phyloP scores from a whole-genome alignment of 768 basidiomycete genomes.

The Psilocybe tampanensis region DNA sequence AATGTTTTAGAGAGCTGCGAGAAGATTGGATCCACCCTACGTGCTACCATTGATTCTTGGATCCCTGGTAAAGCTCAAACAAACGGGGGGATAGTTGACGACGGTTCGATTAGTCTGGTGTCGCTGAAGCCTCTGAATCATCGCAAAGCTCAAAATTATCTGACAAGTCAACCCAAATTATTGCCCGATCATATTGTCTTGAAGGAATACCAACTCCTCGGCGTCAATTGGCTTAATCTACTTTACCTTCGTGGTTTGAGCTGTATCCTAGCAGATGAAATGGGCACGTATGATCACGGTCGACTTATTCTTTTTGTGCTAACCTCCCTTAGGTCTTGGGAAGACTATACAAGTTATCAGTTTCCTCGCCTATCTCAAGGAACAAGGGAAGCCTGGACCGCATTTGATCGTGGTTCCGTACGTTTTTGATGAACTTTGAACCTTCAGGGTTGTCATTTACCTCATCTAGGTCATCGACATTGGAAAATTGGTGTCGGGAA shows the following conservation, averaged over 20 bases:
- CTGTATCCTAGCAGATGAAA: constrained; percentile 98
- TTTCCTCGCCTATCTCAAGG: constrained; percentile 89
- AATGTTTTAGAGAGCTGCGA: constrained; percentile 88
- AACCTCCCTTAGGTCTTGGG: constrained; percentile 71
- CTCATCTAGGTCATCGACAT: constrained; percentile 79
- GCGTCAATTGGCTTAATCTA: constrained; percentile 96
- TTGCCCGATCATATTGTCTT: constrained; percentile 70
- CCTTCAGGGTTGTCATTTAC: constrained; percentile 5
- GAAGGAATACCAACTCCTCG: constrained; percentile 96
- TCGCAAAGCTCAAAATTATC: constrained; percentile 59
- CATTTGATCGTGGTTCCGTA: constrained; percentile 96
- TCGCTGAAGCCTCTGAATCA: constrained; percentile 44
- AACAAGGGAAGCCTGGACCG: constrained; percentile 76
- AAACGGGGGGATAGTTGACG: constrained; percentile 43
- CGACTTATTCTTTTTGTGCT: neutral
- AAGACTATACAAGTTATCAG: constrained; percentile 99
- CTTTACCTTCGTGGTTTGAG: constrained; percentile 80
- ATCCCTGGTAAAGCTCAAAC: constrained; percentile 39
- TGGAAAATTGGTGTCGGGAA: constrained; percentile 99
- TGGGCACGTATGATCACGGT: constrained; percentile 65
- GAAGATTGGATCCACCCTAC: constrained; percentile 75
- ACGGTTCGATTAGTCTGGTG: constrained; percentile 63
- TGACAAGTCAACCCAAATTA: constrained; percentile 72
- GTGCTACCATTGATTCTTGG: constrained; percentile 81
- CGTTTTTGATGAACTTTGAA: constrained; percentile 32